phyloP scores from a whole-genome alignment of 371 early-diverging fungal species.

The Actinomucor elegans region DNA sequence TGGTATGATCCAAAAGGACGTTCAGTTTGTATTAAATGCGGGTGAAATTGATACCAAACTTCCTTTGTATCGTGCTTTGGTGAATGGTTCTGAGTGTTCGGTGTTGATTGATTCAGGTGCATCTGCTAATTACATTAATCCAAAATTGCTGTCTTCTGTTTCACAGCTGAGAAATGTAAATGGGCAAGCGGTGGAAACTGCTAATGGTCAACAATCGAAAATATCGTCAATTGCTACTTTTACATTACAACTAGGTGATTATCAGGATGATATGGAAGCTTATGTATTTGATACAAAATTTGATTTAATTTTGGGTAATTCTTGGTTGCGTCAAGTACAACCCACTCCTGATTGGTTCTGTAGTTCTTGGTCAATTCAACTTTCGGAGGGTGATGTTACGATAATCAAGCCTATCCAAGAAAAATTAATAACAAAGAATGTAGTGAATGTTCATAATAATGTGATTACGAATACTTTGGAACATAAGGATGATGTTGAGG shows the following conservation, averaged over 20 bases:
- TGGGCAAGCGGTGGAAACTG: neutral
- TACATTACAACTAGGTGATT: neutral
- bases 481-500: no score
- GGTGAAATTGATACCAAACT: neutral
- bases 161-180: no score
- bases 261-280: neutral
- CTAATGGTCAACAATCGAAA: neutral
- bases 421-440: no score
- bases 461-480: no score
- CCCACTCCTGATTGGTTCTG: constrained; percentile 1
- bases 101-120: constrained; percentile 1
- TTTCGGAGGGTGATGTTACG: no score
- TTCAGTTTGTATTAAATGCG: neutral
- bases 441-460: no score
- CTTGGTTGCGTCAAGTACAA: neutral
- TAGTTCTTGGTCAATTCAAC: neutral
- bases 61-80: neutral
- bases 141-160: neutral
- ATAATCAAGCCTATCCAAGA: no score
- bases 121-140: neutral
- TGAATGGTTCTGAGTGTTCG: neutral
- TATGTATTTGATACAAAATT: constrained; percentile 4
- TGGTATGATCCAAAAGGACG: neutral
- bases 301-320: neutral
- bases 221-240: neutral